phyloP scores from a whole-genome alignment of 140 eudicot species.

The Ambrosia hybrid region DNA sequence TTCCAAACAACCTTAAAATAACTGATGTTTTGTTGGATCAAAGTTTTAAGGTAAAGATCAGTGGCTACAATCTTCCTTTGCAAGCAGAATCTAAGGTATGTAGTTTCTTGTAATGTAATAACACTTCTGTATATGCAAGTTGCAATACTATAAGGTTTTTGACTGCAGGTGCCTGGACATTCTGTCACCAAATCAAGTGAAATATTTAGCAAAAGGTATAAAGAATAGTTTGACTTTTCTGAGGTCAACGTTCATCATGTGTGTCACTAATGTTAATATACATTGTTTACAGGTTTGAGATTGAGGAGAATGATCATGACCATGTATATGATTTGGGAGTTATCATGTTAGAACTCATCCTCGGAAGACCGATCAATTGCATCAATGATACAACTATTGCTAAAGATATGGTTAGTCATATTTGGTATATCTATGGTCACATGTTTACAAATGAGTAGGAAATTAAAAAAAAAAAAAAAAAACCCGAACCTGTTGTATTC shows the following conservation, averaged over 20 bases:
- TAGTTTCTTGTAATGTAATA: conserved; percentile 6
- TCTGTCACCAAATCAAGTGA: conserved; percentile 44
- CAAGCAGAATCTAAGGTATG: conserved; percentile 42
- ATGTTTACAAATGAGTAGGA: too few relatives aligned
- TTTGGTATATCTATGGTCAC: not conserved
- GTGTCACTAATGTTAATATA: not conserved
- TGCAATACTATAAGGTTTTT: not conserved
- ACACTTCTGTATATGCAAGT: not conserved
- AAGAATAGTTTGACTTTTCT: not conserved
- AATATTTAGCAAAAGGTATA: conserved; percentile 37
- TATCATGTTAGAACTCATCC: conserved; percentile 55
- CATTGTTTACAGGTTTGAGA: conserved; percentile 37
- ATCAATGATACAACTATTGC: conserved; percentile 40
- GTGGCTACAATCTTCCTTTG: conserved; percentile 60
- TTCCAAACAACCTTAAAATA: conserved; percentile 46
- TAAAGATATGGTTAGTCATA: conserved; percentile 57
- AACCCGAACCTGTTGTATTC: too few relatives aligned
- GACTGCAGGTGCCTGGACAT: conserved; percentile 36
- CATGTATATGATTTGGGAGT: conserved; percentile 71
- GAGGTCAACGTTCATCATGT: not conserved
- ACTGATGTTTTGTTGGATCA: conserved; percentile 64
- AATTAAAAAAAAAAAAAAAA: too few relatives aligned
- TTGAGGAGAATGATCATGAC: conserved; percentile 51
- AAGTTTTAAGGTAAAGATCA: conserved; percentile 60
- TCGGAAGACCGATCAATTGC: conserved; percentile 50